Percentiles rank a stretch among this genome's conserved stretches.
phyloP scores from a whole-genome alignment of 2,329 filamentous ascomycete species.

The Drechslerella dactyloides region DNA sequence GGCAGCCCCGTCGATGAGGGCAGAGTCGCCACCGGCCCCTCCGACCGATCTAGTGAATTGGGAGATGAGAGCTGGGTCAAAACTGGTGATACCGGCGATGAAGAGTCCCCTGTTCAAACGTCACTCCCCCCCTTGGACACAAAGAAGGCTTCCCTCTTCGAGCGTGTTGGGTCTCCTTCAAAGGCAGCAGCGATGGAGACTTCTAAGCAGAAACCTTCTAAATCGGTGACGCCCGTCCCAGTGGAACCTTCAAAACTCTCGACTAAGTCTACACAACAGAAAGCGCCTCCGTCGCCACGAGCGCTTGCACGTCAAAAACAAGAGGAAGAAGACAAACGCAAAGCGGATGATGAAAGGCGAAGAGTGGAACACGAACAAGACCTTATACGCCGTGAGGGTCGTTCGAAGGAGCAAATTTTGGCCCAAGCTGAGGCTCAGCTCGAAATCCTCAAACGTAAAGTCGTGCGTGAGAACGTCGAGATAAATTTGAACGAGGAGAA shows the following conservation, averaged over 20 bases:
- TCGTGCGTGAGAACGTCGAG: background rate
- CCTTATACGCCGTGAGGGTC: background rate
- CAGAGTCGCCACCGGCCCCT: slow-evolving; percentile 3
- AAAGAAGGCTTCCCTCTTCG: slow-evolving; percentile 13
- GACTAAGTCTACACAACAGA: background rate
- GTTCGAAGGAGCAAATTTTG: slow-evolving; percentile 7
- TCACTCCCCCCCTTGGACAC: background rate
- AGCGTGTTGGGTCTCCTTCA: slow-evolving; percentile 4
- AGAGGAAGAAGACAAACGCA: slow-evolving; percentile 21
- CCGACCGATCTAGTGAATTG: slow-evolving; percentile 43
- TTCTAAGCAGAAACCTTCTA: background rate
- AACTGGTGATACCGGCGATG: slow-evolving; percentile 32
- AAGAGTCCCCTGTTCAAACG: slow-evolving; percentile 26
- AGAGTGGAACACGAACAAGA: slow-evolving; percentile 19
- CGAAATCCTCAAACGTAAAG: slow-evolving; percentile 4
- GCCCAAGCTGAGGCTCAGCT: slow-evolving; percentile 8
- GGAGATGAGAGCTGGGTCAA: slow-evolving; percentile 44
- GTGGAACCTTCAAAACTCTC: background rate
- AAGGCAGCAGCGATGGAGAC: background rate
- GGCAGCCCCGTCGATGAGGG: slow-evolving; percentile 10
- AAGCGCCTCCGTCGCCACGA: slow-evolving; percentile 19
- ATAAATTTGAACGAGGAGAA: slow-evolving; percentile 15
- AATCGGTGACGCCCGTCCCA: background rate
- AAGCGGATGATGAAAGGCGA: slow-evolving; percentile 4
- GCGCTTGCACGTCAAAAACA: slow-evolving; percentile 25